Conservation (phyloP, 2,329 filamentous ascomycete species). For the Aspergillus neotritici region DNA sequence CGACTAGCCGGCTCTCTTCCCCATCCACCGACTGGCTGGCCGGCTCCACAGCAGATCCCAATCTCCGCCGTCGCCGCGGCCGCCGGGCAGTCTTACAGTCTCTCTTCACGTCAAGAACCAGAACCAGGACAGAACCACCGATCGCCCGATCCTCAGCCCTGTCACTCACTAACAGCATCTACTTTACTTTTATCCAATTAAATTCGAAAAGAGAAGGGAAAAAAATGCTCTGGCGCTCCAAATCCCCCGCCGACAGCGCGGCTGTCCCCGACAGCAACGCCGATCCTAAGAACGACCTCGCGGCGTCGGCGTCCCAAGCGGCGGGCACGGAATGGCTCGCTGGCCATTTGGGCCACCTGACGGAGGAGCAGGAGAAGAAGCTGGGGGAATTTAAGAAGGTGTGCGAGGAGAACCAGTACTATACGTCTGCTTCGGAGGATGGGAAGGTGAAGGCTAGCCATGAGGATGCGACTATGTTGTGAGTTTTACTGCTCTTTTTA, state of each 20-base stretch:
- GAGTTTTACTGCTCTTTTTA: conserved; percentile 18
- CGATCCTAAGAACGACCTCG: conserved; percentile 31
- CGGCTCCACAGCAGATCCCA: too few species aligned
- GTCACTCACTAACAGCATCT: too few species aligned
- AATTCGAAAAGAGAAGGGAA: not conserved
- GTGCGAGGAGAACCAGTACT: conserved; percentile 57
- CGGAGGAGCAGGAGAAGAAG: conserved; percentile 59
- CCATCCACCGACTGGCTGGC: too few species aligned
- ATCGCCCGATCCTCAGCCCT: too few species aligned
- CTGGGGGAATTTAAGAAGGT: conserved; percentile 67
- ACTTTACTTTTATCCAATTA: too few species aligned
- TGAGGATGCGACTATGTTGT: conserved; percentile 46
- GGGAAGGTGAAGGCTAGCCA: conserved; percentile 37
- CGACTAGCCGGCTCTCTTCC: too few species aligned
- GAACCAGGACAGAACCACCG: too few species aligned
- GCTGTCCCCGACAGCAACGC: conserved; percentile 22
- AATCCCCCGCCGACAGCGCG: conserved; percentile 24
- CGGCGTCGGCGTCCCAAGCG: conserved; percentile 32
- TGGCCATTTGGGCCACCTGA: conserved; percentile 78
- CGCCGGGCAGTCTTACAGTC: too few species aligned
- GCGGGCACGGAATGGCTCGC: conserved; percentile 34
- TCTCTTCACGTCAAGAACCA: too few species aligned
- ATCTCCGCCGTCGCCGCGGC: too few species aligned
- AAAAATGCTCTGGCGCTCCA: conserved; percentile 21
- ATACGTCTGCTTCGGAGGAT: conserved; percentile 31